Evolutionary conservation across 345 rosid species (phyloP), one percentile per base, ranked within the genome.

Genomic region (Viola odorata): DNA sequence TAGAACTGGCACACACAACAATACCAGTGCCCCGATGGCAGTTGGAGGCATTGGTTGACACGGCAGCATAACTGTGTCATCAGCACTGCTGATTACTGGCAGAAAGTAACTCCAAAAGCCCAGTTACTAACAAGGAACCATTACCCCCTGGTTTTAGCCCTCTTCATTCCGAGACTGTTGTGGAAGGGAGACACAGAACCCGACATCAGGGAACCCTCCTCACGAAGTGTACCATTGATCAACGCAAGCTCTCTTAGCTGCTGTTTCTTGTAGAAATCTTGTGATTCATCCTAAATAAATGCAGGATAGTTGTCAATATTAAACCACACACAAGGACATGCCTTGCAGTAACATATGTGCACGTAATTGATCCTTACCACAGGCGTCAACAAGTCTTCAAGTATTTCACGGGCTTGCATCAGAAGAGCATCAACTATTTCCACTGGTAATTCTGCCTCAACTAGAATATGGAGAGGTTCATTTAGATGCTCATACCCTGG

Each of bases 161-260:
- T 91, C 75, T 89, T 92, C 89, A 88, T 85, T 57, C 96, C 85
- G 47, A 87, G 85, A 42, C 92, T 78, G 60, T 82, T 92, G 12
- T 11, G 12, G 82, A 92, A 92, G 4, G 96, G 98, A 60, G 96
- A 87, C 66, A 87, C 79, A 14, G 91, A 85, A 39, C 96, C 91
- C 12, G 94, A 87, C 0, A 94, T 94, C 23, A 89, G 86, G 2
- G 98, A 91, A 61, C 96, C 87, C 41, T 92, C 96, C 78, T 92
- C 98, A 75, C 96, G 80, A 71, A 80, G 74, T 70, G 78, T 92
- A 13, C 91, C 85, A 57, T 92, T 92, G 64, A 92, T 55, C 84
- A 92, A 58, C 0, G 98, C 98, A 10, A 92, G 78, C 73, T 92
- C 96, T 53, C 92, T 82, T 73, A 92, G 48, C 73, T 92, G 98